Percentiles rank a stretch among this genome's conserved stretches.
phyloP scores from a whole-genome alignment of 805 yeast genomes.

The Cephaloascus albidus region DNA sequence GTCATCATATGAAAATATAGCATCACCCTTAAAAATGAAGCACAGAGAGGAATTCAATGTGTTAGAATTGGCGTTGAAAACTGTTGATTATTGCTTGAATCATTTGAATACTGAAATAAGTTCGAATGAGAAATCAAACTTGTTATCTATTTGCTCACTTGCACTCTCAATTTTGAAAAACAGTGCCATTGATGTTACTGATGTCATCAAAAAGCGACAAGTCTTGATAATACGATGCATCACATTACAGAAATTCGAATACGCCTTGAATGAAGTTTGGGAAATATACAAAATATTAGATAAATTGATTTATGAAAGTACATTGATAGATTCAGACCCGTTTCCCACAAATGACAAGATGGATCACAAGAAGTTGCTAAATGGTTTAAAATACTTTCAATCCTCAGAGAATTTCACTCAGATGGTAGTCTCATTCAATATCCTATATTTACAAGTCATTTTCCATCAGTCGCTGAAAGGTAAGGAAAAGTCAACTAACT shows the following conservation, averaged over 20 bases:
- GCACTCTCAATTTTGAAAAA: background rate
- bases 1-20: background rate
- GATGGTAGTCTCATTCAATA: background rate
- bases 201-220: background rate
- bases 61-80: background rate
- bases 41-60: background rate
- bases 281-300: background rate
- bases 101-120: background rate
- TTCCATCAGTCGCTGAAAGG: background rate
- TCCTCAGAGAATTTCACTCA: background rate
- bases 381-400: background rate
- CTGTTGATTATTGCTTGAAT: background rate
- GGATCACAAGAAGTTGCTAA: background rate
- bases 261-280: slow-evolving; percentile 1
- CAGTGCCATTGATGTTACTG: background rate
- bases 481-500: background rate
- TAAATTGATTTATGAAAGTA: background rate
- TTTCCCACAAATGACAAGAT: background rate
- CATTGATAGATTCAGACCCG: background rate
- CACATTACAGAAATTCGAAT: background rate
- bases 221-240: background rate
- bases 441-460: background rate
- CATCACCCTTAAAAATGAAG: background rate
- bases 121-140: background rate
- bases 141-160: background rate